Percentiles rank a stretch among this genome's conserved stretches.
Evolutionary conservation across 2,329 filamentous ascomycete genomes (phyloP).

Genomic region (Stenocarpella maydis): DNA sequence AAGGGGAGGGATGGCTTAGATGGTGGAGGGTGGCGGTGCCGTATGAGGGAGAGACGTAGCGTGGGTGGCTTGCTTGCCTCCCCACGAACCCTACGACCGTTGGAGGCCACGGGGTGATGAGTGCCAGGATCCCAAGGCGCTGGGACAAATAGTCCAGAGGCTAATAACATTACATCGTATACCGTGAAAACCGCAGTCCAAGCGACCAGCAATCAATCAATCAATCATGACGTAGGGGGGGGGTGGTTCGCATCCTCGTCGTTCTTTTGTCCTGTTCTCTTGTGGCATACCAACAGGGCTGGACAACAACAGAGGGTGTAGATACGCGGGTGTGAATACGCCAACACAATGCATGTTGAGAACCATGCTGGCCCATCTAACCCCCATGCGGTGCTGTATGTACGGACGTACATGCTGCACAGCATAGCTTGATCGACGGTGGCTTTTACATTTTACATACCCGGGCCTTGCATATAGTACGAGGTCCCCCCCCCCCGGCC

Average conservation of each 20-base stretch:
- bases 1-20: background rate
- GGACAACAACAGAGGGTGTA: background rate
- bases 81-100: slow-evolving; percentile 2
- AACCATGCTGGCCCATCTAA: background rate
- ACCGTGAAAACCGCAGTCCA: background rate
- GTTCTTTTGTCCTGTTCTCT: no score
- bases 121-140: slow-evolving; percentile 16
- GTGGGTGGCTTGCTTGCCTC: background rate
- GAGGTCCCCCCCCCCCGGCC: slow-evolving; percentile 10
- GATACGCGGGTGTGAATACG: slow-evolving; percentile 12
- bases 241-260: background rate
- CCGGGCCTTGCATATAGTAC: background rate
- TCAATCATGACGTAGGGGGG: no score
- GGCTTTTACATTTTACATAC: background rate
- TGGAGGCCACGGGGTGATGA: slow-evolving; percentile 26
- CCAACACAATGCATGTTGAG: background rate
- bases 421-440: slow-evolving; percentile 4
- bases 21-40: background rate
- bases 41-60: slow-evolving; percentile 4
- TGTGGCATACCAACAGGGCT: no score
- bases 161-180: background rate
- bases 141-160: background rate
- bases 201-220: background rate
- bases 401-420: no score
- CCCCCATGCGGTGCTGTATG: background rate